Evolutionary conservation across 2,329 filamentous ascomycete species (phyloP), one percentile per base, ranked within the genome.

Genomic region (Chaetoscypha palmicola): DNA sequence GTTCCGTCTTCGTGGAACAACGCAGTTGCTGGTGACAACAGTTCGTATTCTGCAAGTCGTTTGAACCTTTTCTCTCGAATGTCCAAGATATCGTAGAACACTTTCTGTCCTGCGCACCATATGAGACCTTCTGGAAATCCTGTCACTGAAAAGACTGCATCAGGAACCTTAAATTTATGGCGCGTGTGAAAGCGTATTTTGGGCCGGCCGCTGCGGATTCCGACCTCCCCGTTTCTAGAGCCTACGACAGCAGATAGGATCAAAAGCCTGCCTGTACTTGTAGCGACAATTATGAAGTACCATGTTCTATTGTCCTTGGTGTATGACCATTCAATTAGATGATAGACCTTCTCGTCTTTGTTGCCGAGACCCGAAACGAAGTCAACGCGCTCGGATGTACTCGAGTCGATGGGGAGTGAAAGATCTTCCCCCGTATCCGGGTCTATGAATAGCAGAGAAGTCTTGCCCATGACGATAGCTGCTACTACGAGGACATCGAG

Each of bases 291-390:
- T 23, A 87, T 67, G 56, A 79, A 83, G 1, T 74, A 70, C 61
- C 81, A 83, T 0, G 64, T 70, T 43, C 73, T 76, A n/a, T 68
- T 69, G 28, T 76, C 69, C 43, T 76, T 74, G 23, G 67, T 64
- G 49, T 76, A 78, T 4, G 68, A 60, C 84, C 84, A 89, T 48
- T 86, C 79, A 1, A 73, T 62, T 5, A 89, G 61, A 1, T 75
- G 70, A 33, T 76, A 68, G 1, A 89, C 73, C 30, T 69, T 70
- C 49, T 84, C 79, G 1, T 74, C 73, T 1, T 63, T 50, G 34
- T 74, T 70, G 1, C 75, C 76, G 12, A 88, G 65, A 3, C 73
- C 73, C 12, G 68, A 70, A 22, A 81, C 73, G 45, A 72, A 75
- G 1, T 71, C 64, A 0, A 69, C 60, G 0, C 63, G 58, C 3